Base-by-base conservation (phyloP, 768 basidiomycete genomes). In the Solioccasus polychromus region DNA sequence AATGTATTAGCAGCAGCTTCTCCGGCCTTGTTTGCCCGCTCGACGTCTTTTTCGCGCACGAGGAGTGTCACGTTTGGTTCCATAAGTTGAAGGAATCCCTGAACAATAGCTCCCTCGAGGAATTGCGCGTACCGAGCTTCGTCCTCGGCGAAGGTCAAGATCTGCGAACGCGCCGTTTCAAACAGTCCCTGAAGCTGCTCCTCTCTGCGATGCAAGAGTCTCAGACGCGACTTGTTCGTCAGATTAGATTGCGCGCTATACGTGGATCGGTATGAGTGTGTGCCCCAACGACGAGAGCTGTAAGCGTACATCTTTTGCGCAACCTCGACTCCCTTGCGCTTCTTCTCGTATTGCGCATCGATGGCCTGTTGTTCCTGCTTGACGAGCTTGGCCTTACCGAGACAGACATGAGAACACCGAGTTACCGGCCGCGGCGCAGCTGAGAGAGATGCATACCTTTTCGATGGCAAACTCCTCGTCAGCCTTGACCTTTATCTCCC, bases 381-480 rank as follows among this genome's bases (percentile, higher is more conserved):
- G 20, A 99, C 95, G 47, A 98, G 85, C 70, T 92, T 96, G 39
- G 94, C 95, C 94, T 97, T 15, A 2, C 8, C 6, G 32, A 7
- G 8, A 8, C 10, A 5, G 30, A 15, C 11, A 31, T 15, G 26
- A 6, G 26, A 26, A 26, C 11, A 11, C 11, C 7, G 11, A 11
- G 26, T 11, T 6, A 26, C 6, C 11, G 26, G 11, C 6, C 11
- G 30, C 8, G 4, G 14, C 29, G 42, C 11, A 38, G 26, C 20
- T 12, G 20, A 39, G 36, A 25, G n/a, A 35, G 8, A 5, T 1
- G 40, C 23, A 39, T 22, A 84, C 94, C 80, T 99, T 99, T 68
- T 99, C 96, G 55, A 99, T 98, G 17, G 95, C 88, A 63, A 98
- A 98, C 71, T 99, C 95, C 67, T 98, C 94, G 51, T 99, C 93